A percentile compares a stretch with the other conserved stretches of the same genome.
Evolutionary conservation across 2,329 filamentous ascomycete genomes (phyloP).

Genomic region (Ophiosphaerella korrae): DNA sequence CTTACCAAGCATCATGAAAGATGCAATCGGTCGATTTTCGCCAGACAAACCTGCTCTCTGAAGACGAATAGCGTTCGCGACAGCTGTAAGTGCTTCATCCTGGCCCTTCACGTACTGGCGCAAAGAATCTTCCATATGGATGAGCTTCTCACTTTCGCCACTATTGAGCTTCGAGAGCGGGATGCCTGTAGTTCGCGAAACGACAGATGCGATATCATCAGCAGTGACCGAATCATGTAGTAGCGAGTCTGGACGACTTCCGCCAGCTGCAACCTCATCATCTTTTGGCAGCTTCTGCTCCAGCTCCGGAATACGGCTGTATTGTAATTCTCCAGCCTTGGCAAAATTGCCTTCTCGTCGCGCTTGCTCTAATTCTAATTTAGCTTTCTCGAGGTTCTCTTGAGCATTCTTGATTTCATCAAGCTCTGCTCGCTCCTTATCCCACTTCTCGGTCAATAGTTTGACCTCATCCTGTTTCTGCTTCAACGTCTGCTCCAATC

Average conservation of each 20-base stretch:
- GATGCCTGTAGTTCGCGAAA: constrained; percentile 89
- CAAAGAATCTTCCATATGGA: constrained; percentile 92
- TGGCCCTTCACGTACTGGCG: constrained; percentile 86
- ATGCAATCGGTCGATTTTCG: constrained; percentile 88
- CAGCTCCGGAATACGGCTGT: constrained; percentile 81
- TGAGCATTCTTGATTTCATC: constrained; percentile 86
- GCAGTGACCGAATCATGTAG: constrained; percentile 94
- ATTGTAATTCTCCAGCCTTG: constrained; percentile 87
- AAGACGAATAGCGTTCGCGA: constrained; percentile 90
- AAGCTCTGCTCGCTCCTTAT: constrained; percentile 84
- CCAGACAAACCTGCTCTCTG: constrained; percentile 90
- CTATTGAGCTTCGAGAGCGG: constrained; percentile 90
- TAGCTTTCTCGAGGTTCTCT: constrained; percentile 83
- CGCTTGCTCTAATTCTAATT: constrained; percentile 83
- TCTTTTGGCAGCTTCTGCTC: constrained; percentile 82
- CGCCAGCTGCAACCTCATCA: constrained; percentile 49
- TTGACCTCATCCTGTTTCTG: constrained; percentile 76
- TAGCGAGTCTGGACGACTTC: constrained; percentile 59
- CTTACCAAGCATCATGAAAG: constrained; percentile 83
- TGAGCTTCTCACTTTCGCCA: constrained; percentile 90
- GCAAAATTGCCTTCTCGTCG: constrained; percentile 88
- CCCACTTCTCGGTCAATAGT: constrained; percentile 82
- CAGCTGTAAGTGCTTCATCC: constrained; percentile 88
- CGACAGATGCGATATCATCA: constrained; percentile 91
- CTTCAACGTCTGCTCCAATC: constrained; percentile 78